Percentiles rank a stretch among this genome's conserved stretches.
Conservation (phyloP, 2,329 filamentous ascomycete genomes). For the Chrysoporthe deuterocubensis region DNA sequence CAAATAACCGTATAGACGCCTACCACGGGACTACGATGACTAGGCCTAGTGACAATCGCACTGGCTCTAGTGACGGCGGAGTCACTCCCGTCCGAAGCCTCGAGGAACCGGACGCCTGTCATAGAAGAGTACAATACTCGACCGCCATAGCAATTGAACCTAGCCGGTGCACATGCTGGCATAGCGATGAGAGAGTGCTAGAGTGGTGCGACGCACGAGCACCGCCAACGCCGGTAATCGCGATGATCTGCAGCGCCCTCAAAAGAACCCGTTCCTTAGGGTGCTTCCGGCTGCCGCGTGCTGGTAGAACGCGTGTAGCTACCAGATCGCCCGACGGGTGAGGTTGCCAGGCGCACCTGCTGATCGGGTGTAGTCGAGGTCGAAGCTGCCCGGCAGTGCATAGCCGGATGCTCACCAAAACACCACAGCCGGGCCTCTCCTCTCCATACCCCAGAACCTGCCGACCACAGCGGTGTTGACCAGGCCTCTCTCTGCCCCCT, state of each 20-base stretch:
- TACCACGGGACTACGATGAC: neutral
- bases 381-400: no score
- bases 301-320: neutral
- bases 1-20: neutral
- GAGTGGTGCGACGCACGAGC: no score
- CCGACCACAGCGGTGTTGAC: slow-evolving; percentile 13
- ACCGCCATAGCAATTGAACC: neutral
- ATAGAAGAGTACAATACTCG: neutral
- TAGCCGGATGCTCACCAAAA: neutral
- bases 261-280: no score
- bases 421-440: neutral
- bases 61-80: neutral
- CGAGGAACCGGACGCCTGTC: neutral
- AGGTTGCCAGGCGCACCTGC: neutral
- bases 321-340: neutral
- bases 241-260: no score
- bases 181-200: neutral
- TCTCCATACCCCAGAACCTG: slow-evolving; percentile 13
- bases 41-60: neutral
- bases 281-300: no score
- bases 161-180: neutral
- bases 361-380: neutral
- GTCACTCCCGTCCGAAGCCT: neutral
- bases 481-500: slow-evolving; percentile 1
- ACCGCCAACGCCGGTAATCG: no score